These are phyloP conservation scores for Misopates orontium DNA, from an alignment of 257 asterid genomes.

Conservation along the genomic window DNA sequence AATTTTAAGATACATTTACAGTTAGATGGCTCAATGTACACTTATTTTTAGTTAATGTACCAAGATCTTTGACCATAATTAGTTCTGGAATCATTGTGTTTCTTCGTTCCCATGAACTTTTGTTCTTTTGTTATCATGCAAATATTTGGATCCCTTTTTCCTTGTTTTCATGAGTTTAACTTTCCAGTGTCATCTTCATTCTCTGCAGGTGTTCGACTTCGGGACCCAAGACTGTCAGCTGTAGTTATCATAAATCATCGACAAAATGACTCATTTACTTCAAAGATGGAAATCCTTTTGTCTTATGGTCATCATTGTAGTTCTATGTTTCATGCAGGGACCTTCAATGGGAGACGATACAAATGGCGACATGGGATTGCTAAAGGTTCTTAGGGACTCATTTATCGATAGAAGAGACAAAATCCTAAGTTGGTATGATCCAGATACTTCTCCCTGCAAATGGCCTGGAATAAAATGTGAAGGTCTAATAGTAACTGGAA, in stretches of 20 bases:
- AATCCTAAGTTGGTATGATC: conserved; percentile 50
- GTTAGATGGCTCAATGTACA: no score
- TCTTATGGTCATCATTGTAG: conserved; percentile 27
- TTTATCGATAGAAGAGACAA: conserved; percentile 30
- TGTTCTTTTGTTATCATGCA: no score
- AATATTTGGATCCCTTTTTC: background rate
- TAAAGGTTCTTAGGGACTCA: conserved; percentile 44
- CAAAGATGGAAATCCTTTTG: conserved; percentile 18
- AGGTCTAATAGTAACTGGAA: conserved; percentile 34
- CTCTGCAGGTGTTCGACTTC: background rate
- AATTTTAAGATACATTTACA: no score
- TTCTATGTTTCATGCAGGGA: conserved; percentile 28
- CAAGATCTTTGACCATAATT: no score
- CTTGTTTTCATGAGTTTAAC: background rate
- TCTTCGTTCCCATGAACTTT: no score
- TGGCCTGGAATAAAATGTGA: conserved; percentile 69
- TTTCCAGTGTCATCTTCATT: background rate
- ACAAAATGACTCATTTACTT: conserved; percentile 24
- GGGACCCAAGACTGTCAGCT: background rate
- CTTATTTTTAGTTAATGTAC: no score
- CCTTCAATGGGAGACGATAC: conserved; percentile 26
- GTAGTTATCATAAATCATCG: background rate
- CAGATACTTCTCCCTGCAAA: conserved; percentile 51
- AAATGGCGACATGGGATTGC: conserved; percentile 34
- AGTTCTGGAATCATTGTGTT: no score